Evolutionary conservation across 108 stramenopile genomes (phyloP), one percentile per base, ranked within the genome.

Genomic region (Discostella pseudostelligera): DNA sequence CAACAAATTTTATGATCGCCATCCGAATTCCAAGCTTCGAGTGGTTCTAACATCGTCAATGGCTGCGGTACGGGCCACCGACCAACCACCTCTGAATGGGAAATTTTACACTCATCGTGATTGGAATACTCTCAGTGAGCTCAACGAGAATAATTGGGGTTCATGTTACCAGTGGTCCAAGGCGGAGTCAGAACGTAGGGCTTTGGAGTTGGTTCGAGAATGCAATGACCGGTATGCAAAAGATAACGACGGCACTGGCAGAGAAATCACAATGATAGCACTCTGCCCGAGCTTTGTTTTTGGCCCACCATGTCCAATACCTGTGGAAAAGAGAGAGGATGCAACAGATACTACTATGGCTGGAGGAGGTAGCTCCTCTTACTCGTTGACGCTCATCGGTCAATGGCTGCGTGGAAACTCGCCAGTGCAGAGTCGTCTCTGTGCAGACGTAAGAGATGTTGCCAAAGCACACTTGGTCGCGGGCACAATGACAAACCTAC

Each of bases 141-240:
- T 93, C n/a, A 66, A 22, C 4, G 59, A 77, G 29, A n/a, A n/a
- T n/a, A 87, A 85, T 62, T 93, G 92, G 92, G 92, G 87, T 56
- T 60, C 80, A 14, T 83, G 83, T 59, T 93, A 93, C 59, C 92
- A 93, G 60, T 93, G 88, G 87, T 82, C 81, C 51, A 93, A 93
- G 71, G 81, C 82, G 45, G 79, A 88, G 58, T 87, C 87, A 8
- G 92, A 93, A 70, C 81, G 80, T 29, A 70, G 62, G 55, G 87
- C 87, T 14, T 65, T 74, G 80, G 84, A 84, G 40, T 29, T 88
- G 22, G 69, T 70, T 5, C 47, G 69, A 39, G 50, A 86, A 26
- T 55, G 62, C 14, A 70, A 76, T 51, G 58, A 88, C 57, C 84
- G 84, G 59, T 84, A 85, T 66, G 86, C 87, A 39, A 84, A 90